Percentiles rank a stretch among this genome's conserved stretches.
phyloP scores from a whole-genome alignment of 805 yeast genomes.

The Metschnikowia hibisci region DNA sequence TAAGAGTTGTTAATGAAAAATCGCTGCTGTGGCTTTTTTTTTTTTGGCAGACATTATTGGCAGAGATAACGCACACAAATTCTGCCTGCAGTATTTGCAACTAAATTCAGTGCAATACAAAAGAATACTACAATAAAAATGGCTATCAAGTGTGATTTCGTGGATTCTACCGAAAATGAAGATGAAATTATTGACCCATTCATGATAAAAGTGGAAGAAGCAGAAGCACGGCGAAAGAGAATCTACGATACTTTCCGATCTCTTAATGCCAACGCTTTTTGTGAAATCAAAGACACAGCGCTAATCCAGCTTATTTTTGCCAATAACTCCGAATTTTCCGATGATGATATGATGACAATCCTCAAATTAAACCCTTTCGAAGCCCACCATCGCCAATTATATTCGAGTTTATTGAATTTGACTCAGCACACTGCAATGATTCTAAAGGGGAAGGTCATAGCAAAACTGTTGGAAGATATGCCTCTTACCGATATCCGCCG shows the following conservation, averaged over 20 bases:
- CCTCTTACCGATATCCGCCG: conserved; percentile 27
- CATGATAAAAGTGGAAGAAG: conserved; percentile 7
- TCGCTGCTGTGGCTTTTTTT: neutral
- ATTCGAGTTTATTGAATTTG: conserved; percentile 6
- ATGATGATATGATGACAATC: conserved; percentile 12
- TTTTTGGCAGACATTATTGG: neutral
- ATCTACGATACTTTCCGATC: conserved; percentile 7
- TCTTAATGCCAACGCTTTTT: conserved; percentile 4
- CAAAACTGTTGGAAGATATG: conserved; percentile 15
- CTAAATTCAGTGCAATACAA: neutral
- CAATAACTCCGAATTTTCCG: conserved; percentile 8
- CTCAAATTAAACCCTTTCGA: conserved; percentile 5
- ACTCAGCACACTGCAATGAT: conserved; percentile 11
- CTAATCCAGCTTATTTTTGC: conserved; percentile 12
- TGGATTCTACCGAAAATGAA: neutral
- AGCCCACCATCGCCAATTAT: conserved; percentile 8
- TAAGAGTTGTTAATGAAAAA: neutral
- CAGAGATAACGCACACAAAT: neutral
- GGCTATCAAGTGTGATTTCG: conserved; percentile 14
- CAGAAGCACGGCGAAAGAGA: conserved; percentile 9
- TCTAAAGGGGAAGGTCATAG: conserved; percentile 6
- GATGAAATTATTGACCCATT: conserved; percentile 9
- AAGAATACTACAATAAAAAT: neutral
- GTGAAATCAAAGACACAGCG: conserved; percentile 14
- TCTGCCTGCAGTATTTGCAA: conserved; percentile 1